phyloP scores from a whole-genome alignment of 352 stramenopile species.

The Phytopythium sindhum region DNA sequence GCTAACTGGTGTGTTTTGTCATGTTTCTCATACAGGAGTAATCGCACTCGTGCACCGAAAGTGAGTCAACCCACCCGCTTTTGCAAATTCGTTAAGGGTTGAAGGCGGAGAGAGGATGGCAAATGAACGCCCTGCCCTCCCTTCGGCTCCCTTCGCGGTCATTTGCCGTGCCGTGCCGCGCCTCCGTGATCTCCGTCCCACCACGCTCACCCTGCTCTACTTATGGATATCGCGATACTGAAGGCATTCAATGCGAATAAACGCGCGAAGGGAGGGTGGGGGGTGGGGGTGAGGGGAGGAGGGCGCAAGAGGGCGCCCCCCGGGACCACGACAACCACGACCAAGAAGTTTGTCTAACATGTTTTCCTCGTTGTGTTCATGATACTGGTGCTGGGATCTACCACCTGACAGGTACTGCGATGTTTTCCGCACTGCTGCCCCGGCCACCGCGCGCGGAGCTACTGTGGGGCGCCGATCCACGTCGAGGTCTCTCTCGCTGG shows the following conservation, averaged over 20 bases:
- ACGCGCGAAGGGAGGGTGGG: too few species aligned
- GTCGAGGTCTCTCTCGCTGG: conserved; percentile 12
- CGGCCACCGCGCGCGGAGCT: conserved; percentile 37
- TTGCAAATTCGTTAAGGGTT: background rate
- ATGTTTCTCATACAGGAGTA: conserved; percentile 17
- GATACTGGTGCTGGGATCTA: background rate
- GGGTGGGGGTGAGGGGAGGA: too few species aligned
- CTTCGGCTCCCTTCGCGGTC: too few species aligned
- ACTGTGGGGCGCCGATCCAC: conserved; percentile 43
- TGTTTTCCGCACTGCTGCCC: conserved; percentile 64
- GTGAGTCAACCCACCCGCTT: conserved; percentile 12
- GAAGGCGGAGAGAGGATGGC: too few species aligned
- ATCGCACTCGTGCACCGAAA: conserved; percentile 42
- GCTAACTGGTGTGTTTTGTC: background rate
- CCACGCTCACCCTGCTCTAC: too few species aligned
- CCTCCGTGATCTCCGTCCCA: too few species aligned
- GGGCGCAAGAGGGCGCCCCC: too few species aligned
- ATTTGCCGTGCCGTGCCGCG: too few species aligned
- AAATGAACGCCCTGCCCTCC: background rate
- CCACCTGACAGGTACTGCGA: conserved; percentile 31
- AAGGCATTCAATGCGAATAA: too few species aligned
- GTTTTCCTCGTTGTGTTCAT: background rate
- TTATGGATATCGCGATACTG: too few species aligned
- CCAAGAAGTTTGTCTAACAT: background rate
- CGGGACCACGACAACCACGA: background rate